Evolutionary conservation across 257 asterid species (phyloP), one percentile per base, ranked within the genome.

Genomic region (Cruciata laevipes): DNA sequence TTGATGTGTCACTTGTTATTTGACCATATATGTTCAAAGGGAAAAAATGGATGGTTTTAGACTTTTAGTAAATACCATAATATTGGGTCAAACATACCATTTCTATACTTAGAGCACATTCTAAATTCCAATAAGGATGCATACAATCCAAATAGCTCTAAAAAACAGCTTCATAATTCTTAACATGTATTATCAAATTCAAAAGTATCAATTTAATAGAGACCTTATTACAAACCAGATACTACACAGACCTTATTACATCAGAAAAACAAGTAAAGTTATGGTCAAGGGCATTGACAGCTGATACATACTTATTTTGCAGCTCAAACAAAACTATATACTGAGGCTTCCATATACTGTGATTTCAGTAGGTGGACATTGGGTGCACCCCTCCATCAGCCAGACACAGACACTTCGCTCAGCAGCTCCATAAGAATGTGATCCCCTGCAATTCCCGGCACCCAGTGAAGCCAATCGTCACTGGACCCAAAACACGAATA

Each of bases 271-370:
- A 6, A 47, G 49, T 42, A 42, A 3, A 11, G 49, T 42, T 42
- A 42, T 42, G 49, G 49, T 42, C 49, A 42, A 42, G 12, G 12
- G 17, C 49, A 42, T 42, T 42, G 12, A 42, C 49, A 42, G 49
- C 53, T 47, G 20, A 20, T 14, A 47, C 53, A 47, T 47, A 33
- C 38, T 33, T 33, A 10, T 40, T 13, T 4, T 25, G 31, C 59
- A 65, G 5, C 55, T 44, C 69, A 44, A 65, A 40, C 68, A 65
- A 14, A 11, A 65, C 20, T 16, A 47, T 47, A 44, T 14, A 40
- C 49, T 40, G 49, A 7, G 44, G 17, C 14, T 7, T 51, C 57
- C 0, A 52, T 25, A 65, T 25, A 65, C 55, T 47, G 5, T 16
- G 17, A 44, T 11, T 7, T 23, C 20, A 51, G 24, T 4, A 14